Conservation (phyloP, 306 rosid genomes). For the Pyrus bretschneideri region DNA sequence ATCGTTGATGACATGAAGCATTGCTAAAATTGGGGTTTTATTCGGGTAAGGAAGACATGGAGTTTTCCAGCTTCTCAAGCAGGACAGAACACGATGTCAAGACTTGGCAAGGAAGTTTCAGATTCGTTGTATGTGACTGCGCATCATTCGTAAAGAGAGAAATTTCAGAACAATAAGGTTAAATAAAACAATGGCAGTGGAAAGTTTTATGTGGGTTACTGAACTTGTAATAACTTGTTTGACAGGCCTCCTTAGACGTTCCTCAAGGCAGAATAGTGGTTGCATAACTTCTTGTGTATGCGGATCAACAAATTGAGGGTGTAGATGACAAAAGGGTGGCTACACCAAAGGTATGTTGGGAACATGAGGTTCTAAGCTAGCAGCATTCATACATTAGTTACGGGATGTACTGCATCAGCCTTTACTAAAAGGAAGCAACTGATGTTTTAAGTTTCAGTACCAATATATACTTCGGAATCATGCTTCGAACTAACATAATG, state of each 20-base stretch:
- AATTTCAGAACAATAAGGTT: not conserved
- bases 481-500: not conserved
- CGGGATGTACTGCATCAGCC: not conserved
- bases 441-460: not conserved
- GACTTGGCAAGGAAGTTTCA: slow-evolving; percentile 90
- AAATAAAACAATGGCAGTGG: not conserved
- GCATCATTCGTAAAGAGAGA: not conserved
- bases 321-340: slow-evolving; percentile 17
- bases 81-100: slow-evolving; percentile 92
- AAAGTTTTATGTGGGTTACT: not conserved
- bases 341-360: slow-evolving; percentile 38
- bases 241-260: slow-evolving; percentile 54
- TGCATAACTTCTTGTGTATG: slow-evolving; percentile 59
- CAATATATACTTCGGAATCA: not conserved
- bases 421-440: not conserved
- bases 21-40: slow-evolving; percentile 73
- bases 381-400: too few species aligned
- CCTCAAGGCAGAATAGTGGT: slow-evolving; percentile 85
- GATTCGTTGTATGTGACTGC: not conserved
- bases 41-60: slow-evolving; percentile 91
- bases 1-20: slow-evolving; percentile 50
- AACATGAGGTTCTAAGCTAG: not conserved
- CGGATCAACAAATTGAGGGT: slow-evolving; percentile 23
- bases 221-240: slow-evolving; percentile 15
- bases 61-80: slow-evolving; percentile 66